Conservation (phyloP, 1,139 yeast species). For the Diutina neorugosa region DNA sequence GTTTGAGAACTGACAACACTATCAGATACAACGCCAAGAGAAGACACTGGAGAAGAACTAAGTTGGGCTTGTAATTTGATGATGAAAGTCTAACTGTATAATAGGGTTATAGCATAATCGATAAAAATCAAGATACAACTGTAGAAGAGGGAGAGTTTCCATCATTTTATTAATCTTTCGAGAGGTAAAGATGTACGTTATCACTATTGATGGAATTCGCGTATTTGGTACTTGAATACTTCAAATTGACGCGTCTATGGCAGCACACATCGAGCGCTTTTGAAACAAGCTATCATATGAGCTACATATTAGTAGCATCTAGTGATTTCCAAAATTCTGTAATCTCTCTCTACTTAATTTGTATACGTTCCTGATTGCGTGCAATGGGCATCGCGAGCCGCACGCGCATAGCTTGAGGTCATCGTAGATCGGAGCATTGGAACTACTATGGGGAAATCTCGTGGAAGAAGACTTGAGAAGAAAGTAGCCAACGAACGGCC, state of each 20-base stretch:
- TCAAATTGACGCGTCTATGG: no score
- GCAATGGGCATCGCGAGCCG: background rate
- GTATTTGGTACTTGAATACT: no score
- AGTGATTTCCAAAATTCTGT: no score
- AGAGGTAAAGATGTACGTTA: no score
- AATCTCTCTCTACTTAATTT: no score
- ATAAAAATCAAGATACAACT: constrained; percentile 4
- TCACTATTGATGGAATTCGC: background rate
- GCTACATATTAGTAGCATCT: no score
- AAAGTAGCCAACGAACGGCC: constrained; percentile 9
- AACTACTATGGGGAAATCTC: constrained; percentile 8
- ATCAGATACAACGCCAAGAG: constrained; percentile 99
- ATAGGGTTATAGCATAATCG: constrained; percentile 1
- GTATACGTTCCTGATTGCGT: background rate
- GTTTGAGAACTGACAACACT: constrained; percentile 96
- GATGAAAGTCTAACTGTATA: constrained; percentile 1
- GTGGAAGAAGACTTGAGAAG: constrained; percentile 10
- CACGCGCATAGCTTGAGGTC: background rate
- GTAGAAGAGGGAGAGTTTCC: no score
- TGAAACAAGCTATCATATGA: no score
- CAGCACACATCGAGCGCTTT: no score
- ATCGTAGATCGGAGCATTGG: background rate
- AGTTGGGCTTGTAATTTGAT: constrained; percentile 79
- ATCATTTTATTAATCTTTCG: background rate
- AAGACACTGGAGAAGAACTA: constrained; percentile 99